Base-by-base conservation (phyloP, 2,329 filamentous ascomycete species). In the Botryotinia convoluta region DNA sequence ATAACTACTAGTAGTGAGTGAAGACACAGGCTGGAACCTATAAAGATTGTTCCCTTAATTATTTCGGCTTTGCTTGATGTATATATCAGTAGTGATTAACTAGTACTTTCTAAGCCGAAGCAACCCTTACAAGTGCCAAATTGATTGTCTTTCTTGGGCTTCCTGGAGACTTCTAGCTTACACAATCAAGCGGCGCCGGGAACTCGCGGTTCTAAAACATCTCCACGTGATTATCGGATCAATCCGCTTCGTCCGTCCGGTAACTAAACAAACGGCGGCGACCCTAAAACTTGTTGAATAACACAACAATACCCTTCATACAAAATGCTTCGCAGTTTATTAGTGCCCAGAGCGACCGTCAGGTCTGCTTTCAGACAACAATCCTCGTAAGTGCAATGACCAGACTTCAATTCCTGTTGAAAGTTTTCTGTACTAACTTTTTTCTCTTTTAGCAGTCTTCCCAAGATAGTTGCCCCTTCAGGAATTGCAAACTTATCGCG, bases 301-400 rank as follows among this genome's bases (percentile, higher is more conserved):
- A 65, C 74, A 77, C 74, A 74, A 77, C 64, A 70, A 74, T 74
- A 72, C 73, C 61, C 72, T 61, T 72, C 75, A 73, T 77, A 79
- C 82, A 87, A 79, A 75, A 91, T 91, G 89, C 83, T 91, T 81
- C 84, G 87, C 77, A 87, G 85, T 81, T 87, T 88, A 81, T 85
- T 89, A 86, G 86, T 90, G 86, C 85, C 87, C 78, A 86, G 88
- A 82, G 84, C 85, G 78, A 84, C 85, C 80, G 85, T 85, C 80
- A 87, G 87, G 80, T 88, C 88, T 80, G 86, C 85, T 74, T 87
- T 89, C 82, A 86, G 84, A 76, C 77, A 80, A 79, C 84, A 83
- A 78, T 85, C 86, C 75, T 84, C 84, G 88, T 89, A 84, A 82
- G 85, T 80, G 69, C 65, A 68, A 39, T 57, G 51, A 2, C 68